Percentiles rank a stretch among this genome's conserved stretches.
Evolutionary conservation across 2,329 filamentous ascomycete genomes (phyloP).

Genomic region (Nannizziopsis arthrosporioides): DNA sequence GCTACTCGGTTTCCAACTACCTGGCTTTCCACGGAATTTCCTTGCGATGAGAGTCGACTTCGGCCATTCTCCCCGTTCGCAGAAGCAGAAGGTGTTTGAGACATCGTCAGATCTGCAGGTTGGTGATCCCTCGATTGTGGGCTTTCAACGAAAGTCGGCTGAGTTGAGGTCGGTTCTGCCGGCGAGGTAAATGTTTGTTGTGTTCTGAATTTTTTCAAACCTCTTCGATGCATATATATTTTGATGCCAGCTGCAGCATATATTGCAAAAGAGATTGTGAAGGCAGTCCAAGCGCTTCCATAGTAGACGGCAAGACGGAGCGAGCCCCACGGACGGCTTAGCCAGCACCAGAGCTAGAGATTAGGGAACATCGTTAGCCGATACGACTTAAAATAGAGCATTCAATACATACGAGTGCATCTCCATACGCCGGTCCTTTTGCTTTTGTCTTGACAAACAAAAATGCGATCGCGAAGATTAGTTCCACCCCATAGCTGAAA

Average conservation of each 20-base stretch:
- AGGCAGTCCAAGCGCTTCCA: conserved; percentile 34
- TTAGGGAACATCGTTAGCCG: not conserved
- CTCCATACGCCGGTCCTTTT: conserved; percentile 55
- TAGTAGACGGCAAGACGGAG: conserved; percentile 68
- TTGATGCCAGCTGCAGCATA: conserved; percentile 32
- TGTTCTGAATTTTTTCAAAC: not conserved
- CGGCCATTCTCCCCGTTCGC: too few species aligned
- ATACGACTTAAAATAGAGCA: not conserved
- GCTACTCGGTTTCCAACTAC: too few species aligned
- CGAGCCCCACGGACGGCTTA: conserved; percentile 54
- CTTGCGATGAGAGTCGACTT: too few species aligned
- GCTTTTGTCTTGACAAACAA: conserved; percentile 49
- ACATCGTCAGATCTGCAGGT: too few species aligned
- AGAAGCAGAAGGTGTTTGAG: too few species aligned
- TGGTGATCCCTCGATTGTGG: too few species aligned
- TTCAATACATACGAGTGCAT: conserved; percentile 47
- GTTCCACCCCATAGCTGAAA: conserved; percentile 60
- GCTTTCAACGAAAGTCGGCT: not conserved
- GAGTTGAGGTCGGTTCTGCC: not conserved
- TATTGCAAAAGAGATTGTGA: conserved; percentile 30
- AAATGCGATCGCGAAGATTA: conserved; percentile 55
- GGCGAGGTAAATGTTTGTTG: not conserved
- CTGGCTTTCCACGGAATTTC: too few species aligned
- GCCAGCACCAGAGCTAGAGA: conserved; percentile 70
- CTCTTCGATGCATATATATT: conserved; percentile 38